A percentile compares a stretch with the other conserved stretches of the same genome.
These are phyloP conservation scores for Cicer cuneatum DNA, from an alignment of 306 rosid genomes.

Conservation along the genomic window DNA sequence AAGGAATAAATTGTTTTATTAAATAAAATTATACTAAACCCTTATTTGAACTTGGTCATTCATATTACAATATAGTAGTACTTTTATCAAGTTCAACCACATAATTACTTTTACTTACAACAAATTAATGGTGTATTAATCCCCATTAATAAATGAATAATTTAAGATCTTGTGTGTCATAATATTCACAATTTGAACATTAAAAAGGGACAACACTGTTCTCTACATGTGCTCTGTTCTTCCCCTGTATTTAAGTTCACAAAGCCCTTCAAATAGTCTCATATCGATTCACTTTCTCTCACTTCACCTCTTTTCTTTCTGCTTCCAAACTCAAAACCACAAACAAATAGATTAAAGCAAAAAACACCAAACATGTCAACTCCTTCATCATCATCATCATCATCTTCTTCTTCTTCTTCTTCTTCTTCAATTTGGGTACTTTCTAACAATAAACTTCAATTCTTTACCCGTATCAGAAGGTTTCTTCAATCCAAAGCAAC, in stretches of 20 bases:
- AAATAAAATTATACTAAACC: too few species aligned
- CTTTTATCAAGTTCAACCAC: conserved; percentile 21
- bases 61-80: too few species aligned
- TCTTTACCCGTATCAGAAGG: conserved; percentile 70
- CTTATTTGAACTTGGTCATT: too few species aligned
- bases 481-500: conserved; percentile 68
- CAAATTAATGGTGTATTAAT: conserved; percentile 16
- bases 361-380: conserved; percentile 26
- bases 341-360: conserved; percentile 40
- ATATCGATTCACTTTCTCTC: conserved; percentile 35
- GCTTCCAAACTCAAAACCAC: conserved; percentile 39
- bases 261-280: conserved; percentile 35
- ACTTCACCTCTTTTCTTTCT: conserved; percentile 37
- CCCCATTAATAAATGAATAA: conserved; percentile 25
- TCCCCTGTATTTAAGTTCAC: conserved; percentile 44
- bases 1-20: too few species aligned
- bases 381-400: conserved; percentile 44
- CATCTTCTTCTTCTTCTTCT: too few species aligned
- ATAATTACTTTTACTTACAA: background rate
- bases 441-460: conserved; percentile 68
- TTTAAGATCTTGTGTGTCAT: conserved; percentile 31
- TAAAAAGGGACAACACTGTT: conserved; percentile 43
- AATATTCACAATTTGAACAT: conserved; percentile 41
- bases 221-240: conserved; percentile 59
- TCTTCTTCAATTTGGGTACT: conserved; percentile 67